These are phyloP conservation scores for Amaranthus tricolor DNA, from an alignment of 179 eudicot species.

Conservation along the genomic window DNA sequence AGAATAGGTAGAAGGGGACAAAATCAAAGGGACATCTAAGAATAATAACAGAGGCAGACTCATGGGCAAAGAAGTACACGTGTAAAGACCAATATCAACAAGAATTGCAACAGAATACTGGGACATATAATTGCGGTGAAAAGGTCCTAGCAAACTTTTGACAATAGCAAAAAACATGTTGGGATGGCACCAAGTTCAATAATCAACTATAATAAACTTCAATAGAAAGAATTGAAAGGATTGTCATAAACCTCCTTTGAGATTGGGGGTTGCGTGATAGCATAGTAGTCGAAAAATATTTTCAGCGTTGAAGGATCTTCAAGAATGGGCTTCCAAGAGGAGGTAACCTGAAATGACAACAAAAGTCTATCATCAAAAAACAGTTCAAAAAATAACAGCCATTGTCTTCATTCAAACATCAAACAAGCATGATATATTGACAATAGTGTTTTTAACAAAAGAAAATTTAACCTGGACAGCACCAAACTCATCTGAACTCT, in stretches of 20 bases:
- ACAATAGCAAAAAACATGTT: too few relatives aligned
- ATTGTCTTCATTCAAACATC: slow-evolving; percentile 1
- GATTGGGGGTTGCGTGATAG: slow-evolving; percentile 72
- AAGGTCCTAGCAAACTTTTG: too few relatives aligned
- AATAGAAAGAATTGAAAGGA: not conserved
- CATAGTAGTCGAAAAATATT: slow-evolving; percentile 88
- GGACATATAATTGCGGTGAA: too few relatives aligned
- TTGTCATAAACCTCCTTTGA: slow-evolving; percentile 76
- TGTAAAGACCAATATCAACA: too few relatives aligned
- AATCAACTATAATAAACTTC: not conserved
- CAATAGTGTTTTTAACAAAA: not conserved
- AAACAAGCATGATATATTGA: slow-evolving; percentile 1
- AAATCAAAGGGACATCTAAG: too few relatives aligned
- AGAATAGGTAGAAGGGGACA: too few relatives aligned
- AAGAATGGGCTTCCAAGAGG: slow-evolving; percentile 73
- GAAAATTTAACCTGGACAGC: slow-evolving; percentile 67
- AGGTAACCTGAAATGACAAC: slow-evolving; percentile 61
- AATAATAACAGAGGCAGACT: too few relatives aligned
- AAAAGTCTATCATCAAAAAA: slow-evolving; percentile 17
- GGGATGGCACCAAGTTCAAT: not conserved
- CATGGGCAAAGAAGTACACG: too few relatives aligned
- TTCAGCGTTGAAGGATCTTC: slow-evolving; percentile 87
- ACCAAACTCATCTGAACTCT: slow-evolving; percentile 86
- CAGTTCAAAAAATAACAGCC: not conserved
- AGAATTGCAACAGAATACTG: too few relatives aligned